Conservation (phyloP, 73 alveolate species). For the Paramecium tetraurelia region DNA sequence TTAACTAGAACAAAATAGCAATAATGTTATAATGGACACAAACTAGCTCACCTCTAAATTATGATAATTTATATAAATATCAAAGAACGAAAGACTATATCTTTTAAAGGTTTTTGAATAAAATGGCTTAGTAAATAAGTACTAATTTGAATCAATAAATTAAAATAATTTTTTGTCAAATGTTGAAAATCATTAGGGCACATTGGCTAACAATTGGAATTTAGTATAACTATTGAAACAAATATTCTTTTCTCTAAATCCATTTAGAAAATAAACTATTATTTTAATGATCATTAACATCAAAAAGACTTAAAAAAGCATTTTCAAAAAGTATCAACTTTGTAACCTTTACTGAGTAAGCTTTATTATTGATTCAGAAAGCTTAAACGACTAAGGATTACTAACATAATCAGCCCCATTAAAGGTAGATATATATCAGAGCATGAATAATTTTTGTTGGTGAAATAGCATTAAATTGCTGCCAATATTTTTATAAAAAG, state of each 20-base stretch:
- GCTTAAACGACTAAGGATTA: conserved; percentile 5
- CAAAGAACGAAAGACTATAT: neutral
- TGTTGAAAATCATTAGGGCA: neutral
- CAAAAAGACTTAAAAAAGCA: neutral
- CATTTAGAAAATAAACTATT: neutral
- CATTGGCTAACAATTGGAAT: neutral
- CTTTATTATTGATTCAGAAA: neutral
- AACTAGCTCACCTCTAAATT: neutral
- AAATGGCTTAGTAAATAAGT: neutral
- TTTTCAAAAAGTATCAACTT: neutral
- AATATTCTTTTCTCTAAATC: neutral
- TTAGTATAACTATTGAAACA: neutral
- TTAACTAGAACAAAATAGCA: neutral
- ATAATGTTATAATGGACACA: neutral
- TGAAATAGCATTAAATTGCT: neutral
- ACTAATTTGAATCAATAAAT: neutral
- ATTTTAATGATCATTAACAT: neutral
- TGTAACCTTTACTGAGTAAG: neutral
- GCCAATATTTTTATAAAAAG: neutral
- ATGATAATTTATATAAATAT: neutral
- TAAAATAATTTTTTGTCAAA: neutral
- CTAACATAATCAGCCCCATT: conserved; percentile 50
- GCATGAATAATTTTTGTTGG: conserved; percentile 56
- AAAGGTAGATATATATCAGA: conserved; percentile 50
- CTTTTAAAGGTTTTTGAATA: neutral